Base-by-base conservation (phyloP, 768 basidiomycete species). In the Leucosporidium creatinivorum region DNA sequence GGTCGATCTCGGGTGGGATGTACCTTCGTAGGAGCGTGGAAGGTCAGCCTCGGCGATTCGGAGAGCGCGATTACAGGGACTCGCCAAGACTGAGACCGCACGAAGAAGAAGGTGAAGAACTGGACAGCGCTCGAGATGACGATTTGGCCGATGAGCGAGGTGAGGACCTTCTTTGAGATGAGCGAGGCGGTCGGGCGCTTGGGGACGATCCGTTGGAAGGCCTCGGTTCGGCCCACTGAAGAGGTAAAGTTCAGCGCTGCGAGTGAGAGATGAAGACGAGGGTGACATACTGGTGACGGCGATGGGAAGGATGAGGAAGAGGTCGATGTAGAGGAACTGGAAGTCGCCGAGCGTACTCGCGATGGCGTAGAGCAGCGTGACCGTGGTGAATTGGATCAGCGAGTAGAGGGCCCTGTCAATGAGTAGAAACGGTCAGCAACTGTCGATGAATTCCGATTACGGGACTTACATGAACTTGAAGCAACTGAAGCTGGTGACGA, bases 401-500 rank as follows among this genome's bases (percentile, higher is more conserved):
- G 96, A 99, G 79, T 98, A 99, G 54, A 99, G 79, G 0, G 96
- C 96, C 94, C 93, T 98, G 74, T 26, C 23, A 56, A 15, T 70
- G 50, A 48, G 52, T 60, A 33, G 21, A 56, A n/a, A 39, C 31
- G 18, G 26, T 21, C 48, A 28, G 36, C 39, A 13, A 44, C 10
- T 17, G 8, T 36, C 23, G 55, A 33, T 3, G n/a, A 8, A 36
- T n/a, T n/a, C n/a, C n/a, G n/a, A n/a, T n/a, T n/a, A 18, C 3
- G 10, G 4, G 15, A 82, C 90, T 78, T 74, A 93, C 94, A 99
- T 99, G 76, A 97, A 99, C 79, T 99, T 99, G 86, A 99, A 99
- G 80, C 94, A 98, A 73, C 92, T 93, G 79, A 99, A 99, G 77
- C 92, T 94, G 1, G 96, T 98, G 62, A 96, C 94, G 62, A 99